phyloP scores from a whole-genome alignment of 2,329 filamentous ascomycete species.

The Paramyrothecium roridum region DNA sequence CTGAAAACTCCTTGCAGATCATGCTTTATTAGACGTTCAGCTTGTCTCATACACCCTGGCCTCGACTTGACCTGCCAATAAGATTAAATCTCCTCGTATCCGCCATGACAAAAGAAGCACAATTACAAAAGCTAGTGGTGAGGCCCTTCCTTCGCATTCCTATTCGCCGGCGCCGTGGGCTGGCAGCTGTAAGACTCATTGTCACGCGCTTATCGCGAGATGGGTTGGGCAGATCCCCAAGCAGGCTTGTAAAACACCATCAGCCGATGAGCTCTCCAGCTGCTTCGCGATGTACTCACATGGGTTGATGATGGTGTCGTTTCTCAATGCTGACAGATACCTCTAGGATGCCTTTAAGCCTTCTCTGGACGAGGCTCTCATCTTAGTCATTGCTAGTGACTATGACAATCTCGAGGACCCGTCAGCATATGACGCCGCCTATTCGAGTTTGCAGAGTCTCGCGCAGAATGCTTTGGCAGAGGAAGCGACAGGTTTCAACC shows the following conservation, averaged over 20 bases:
- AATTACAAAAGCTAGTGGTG: background rate
- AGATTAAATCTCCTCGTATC: background rate
- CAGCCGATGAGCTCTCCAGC: too few species aligned
- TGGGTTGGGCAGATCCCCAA: too few species aligned
- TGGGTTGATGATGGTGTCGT: too few species aligned
- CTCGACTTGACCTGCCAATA: background rate
- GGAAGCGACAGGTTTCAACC: slow-evolving; percentile 74
- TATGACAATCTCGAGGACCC: slow-evolving; percentile 62
- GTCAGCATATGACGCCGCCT: slow-evolving; percentile 50
- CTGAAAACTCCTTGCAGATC: background rate
- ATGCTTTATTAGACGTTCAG: background rate
- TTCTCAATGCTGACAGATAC: background rate
- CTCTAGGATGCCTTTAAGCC: slow-evolving; percentile 67
- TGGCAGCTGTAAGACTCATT: background rate
- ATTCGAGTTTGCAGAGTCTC: slow-evolving; percentile 60
- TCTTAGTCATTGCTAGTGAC: slow-evolving; percentile 74
- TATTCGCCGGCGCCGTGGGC: background rate
- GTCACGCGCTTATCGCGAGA: background rate
- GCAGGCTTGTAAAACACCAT: too few species aligned
- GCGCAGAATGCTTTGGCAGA: slow-evolving; percentile 62
- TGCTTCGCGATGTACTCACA: too few species aligned
- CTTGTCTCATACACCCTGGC: background rate
- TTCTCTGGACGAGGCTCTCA: slow-evolving; percentile 71
- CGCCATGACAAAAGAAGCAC: background rate
- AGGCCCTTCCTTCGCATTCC: background rate